Base-by-base conservation (phyloP, 106 monocot species). In the Dioscorea dumetorum region DNA sequence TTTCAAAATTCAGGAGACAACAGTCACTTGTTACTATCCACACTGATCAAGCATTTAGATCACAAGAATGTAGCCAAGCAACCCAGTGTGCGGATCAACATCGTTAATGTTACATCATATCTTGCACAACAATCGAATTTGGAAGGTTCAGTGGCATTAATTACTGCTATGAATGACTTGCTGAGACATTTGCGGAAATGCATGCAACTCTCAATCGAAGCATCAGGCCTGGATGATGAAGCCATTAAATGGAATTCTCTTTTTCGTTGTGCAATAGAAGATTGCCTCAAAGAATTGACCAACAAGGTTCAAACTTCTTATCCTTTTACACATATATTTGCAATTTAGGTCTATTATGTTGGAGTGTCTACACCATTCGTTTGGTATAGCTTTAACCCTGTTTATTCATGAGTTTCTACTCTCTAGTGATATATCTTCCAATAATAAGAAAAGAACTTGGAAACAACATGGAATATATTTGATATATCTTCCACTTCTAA, bases 101-200 rank as follows among this genome's bases (percentile, higher is more conserved):
- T 99, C 61, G 19, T 87, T 34, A 81, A 79, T 34, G 72, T 87
- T 57, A 77, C 73, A 32, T 68, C 78, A 35, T 50, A 68, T 63
- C 84, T 99, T 76, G 82, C 82, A 35, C 59, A 58, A 14, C 78
- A 87, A 14, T 51, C 78, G 54, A 87, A 79, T 50, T 33, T 71
- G 53, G 70, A 85, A 49, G 71, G 77, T 53, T 90, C 97, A 57
- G 24, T 76, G 49, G 69, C 88, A 66, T 80, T 92, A 61, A 60
- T 79, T 66, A 72, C 80, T 57, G 84, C 87, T 75, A 81, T 90
- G 33, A 74, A 68, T 73, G 97, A 99, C 49, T 76, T 92, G 70
- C 82, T 92, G 72, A 92, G 78, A 67, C 89, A 97, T 74, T 63
- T 92, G 67, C 83, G 92, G 24, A 97, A 87, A 81, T 92, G 92